Conservation (phyloP, 164 flowering plant species). For the Kingdonia uniflora region DNA sequence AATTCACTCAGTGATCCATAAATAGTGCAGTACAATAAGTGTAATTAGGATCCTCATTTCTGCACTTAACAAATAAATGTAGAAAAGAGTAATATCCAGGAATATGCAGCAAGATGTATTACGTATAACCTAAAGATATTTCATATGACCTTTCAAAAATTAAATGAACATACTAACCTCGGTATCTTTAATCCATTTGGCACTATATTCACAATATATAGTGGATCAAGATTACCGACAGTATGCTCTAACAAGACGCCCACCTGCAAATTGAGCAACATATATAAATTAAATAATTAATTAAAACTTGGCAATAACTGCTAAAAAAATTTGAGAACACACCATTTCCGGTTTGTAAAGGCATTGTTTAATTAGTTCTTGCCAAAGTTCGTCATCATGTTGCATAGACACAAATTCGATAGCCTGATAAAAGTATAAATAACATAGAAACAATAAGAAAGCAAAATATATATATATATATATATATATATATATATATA, state of each 20-base stretch:
- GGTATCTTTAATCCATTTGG: conserved; percentile 93
- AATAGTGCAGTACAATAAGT: too few species aligned
- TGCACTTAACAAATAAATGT: too few species aligned
- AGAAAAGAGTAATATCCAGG: too few species aligned
- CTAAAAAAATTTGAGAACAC: background rate
- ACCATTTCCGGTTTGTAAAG: conserved; percentile 95
- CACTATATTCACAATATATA: conserved; percentile 84
- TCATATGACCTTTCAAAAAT: too few species aligned
- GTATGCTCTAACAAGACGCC: conserved; percentile 93
- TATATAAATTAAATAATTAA: background rate
- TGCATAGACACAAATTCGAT: conserved; percentile 87
- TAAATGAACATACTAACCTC: conserved; percentile 39
- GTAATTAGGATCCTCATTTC: too few species aligned
- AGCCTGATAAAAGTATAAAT: conserved; percentile 43
- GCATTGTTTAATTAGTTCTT: conserved; percentile 85
- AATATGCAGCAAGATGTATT: too few species aligned
- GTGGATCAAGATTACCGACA: conserved; percentile 96
- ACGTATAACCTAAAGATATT: too few species aligned
- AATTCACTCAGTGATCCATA: too few species aligned
- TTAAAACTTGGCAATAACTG: too few species aligned
- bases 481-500: too few species aligned
- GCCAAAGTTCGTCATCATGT: conserved; percentile 99
- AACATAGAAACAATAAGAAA: background rate
- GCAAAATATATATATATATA: conserved; percentile 1
- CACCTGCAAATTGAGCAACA: conserved; percentile 42